A percentile compares a stretch with the other conserved stretches of the same genome.
Conservation (phyloP, 73 alveolate species). For the Effrenium voratum region DNA sequence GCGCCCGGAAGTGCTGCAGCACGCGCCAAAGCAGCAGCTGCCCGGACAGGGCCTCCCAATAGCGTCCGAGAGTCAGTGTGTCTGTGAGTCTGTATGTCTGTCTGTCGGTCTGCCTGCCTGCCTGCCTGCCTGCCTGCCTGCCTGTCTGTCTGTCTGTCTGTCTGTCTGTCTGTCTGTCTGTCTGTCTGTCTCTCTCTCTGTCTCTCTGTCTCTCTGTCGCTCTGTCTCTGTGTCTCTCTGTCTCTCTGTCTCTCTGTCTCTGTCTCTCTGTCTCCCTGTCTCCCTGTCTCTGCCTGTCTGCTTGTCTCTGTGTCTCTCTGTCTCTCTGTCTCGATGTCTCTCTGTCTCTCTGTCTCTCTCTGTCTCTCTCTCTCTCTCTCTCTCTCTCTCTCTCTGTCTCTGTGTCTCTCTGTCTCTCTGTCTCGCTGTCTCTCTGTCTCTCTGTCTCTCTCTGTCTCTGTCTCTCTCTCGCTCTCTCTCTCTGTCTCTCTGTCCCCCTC, state of each 20-base stretch:
- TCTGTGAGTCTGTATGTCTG: too few species aligned
- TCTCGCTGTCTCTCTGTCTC: not conserved
- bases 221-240: not conserved
- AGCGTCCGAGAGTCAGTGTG: not conserved
- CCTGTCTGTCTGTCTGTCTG: too few species aligned
- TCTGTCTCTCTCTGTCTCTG: not conserved
- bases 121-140: too few species aligned
- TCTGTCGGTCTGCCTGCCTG: too few species aligned
- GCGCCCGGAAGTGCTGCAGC: not conserved
- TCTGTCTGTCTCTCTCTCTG: not conserved
- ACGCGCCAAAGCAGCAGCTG: not conserved
- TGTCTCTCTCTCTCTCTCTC: not conserved
- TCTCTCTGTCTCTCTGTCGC: not conserved
- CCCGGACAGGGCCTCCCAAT: not conserved
- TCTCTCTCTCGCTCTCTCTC: too few species aligned
- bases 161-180: too few species aligned
- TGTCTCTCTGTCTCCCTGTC: too few species aligned
- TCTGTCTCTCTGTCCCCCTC: too few species aligned
- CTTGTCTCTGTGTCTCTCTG: too few species aligned
- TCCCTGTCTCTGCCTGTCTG: too few species aligned
- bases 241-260: not conserved
- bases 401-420: not conserved
- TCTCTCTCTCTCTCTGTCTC: not conserved
- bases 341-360: not conserved
- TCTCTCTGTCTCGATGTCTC: too few species aligned